Evolutionary conservation across 1,284 basidiomycete genomes (phyloP).

Genomic region (Rhizoctonia solani): DNA sequence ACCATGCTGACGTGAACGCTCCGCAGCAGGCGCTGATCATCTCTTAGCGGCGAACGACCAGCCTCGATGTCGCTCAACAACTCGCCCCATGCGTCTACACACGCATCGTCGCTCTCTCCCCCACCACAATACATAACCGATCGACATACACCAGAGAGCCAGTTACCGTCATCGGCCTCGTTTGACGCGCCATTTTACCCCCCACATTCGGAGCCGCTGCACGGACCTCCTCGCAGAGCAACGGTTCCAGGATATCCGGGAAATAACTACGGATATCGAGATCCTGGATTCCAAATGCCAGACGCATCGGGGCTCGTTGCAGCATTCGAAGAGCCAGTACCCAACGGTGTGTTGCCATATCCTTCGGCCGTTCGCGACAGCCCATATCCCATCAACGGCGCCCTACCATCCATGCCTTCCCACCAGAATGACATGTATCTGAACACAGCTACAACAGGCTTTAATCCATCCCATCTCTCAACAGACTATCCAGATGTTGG

Average conservation of each 20-base stretch:
- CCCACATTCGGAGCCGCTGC: too few relatives aligned
- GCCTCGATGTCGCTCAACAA: slow-evolving; percentile 28
- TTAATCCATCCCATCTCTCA: not conserved
- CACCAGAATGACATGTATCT: slow-evolving; percentile 7
- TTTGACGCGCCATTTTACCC: not conserved
- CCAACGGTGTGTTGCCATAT: slow-evolving; percentile 29
- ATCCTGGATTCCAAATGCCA: too few relatives aligned
- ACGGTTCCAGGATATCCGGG: too few relatives aligned
- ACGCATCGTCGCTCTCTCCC: slow-evolving; percentile 25
- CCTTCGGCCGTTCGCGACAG: not conserved
- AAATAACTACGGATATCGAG: too few relatives aligned
- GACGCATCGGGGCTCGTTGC: too few relatives aligned
- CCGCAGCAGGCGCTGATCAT: too few relatives aligned
- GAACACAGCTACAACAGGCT: not conserved
- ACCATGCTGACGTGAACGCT: not conserved
- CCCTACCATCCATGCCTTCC: not conserved
- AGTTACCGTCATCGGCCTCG: not conserved
- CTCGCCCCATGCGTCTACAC: slow-evolving; percentile 33
- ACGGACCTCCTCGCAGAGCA: too few relatives aligned
- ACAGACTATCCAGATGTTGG: not conserved
- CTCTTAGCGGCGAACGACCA: too few relatives aligned
- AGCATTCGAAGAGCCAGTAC: slow-evolving; percentile 12
- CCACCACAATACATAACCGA: slow-evolving; percentile 23
- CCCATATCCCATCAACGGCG: not conserved
- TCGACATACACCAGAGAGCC: slow-evolving; percentile 11